A percentile compares a stretch with the other conserved stretches of the same genome.
Conservation (phyloP, 805 yeast genomes). For the Yamadazyma takamatsuzukensis region DNA sequence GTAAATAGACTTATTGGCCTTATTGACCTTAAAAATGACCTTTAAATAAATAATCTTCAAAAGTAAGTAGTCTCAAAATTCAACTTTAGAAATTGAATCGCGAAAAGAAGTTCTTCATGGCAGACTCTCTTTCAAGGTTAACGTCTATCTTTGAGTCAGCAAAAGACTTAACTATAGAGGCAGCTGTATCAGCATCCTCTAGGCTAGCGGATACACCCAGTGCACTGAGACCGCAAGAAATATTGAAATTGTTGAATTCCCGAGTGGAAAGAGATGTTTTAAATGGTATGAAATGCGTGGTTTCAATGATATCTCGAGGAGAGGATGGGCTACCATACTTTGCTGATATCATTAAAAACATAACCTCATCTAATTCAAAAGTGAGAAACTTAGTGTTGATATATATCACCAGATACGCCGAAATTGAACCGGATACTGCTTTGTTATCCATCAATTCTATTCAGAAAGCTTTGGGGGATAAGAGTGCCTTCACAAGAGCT, state of each 20-base stretch:
- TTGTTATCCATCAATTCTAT: slow-evolving; percentile 86
- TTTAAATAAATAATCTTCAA: neutral
- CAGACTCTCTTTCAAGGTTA: slow-evolving; percentile 53
- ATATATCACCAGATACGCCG: slow-evolving; percentile 73
- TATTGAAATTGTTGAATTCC: slow-evolving; percentile 63
- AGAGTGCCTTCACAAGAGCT: slow-evolving; percentile 63
- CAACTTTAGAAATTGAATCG: neutral
- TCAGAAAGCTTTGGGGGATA: slow-evolving; percentile 75
- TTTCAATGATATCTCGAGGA: slow-evolving; percentile 36
- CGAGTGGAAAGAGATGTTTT: slow-evolving; percentile 53
- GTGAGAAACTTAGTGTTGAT: slow-evolving; percentile 74
- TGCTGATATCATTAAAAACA: slow-evolving; percentile 87
- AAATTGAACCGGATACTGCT: slow-evolving; percentile 84
- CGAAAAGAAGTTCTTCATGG: slow-evolving; percentile 21
- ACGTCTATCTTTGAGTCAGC: slow-evolving; percentile 79
- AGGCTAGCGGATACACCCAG: slow-evolving; percentile 61
- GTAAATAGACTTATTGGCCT: neutral
- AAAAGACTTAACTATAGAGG: slow-evolving; percentile 72
- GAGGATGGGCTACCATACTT: slow-evolving; percentile 47
- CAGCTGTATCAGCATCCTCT: slow-evolving; percentile 75
- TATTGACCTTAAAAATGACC: neutral
- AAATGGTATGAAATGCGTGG: slow-evolving; percentile 40
- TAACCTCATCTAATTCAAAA: slow-evolving; percentile 61
- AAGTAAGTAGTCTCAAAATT: neutral
- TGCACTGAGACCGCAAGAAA: slow-evolving; percentile 60